Conservation (phyloP, 148 eudicot species). For the Agrostemma githago region DNA sequence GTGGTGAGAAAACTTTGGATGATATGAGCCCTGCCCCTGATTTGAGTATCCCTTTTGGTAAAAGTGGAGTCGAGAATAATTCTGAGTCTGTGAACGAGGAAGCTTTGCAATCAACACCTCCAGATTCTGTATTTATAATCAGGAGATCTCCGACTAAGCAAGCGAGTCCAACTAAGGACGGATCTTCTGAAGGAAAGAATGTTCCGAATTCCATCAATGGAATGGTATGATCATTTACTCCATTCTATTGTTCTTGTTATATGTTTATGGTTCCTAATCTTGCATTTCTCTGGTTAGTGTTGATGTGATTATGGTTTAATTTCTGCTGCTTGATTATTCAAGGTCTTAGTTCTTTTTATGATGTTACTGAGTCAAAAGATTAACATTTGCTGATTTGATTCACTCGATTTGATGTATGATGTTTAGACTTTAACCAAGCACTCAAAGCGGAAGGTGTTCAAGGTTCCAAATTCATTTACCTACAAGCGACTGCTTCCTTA, state of each 20-base stretch:
- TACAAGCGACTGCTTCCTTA: constrained; percentile 61
- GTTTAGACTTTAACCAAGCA: constrained; percentile 43
- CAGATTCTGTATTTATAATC: constrained; percentile 29
- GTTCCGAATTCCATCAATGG: constrained; percentile 16
- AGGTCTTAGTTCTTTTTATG: background rate
- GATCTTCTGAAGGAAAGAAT: constrained; percentile 11
- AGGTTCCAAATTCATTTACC: constrained; percentile 44
- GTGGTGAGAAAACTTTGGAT: constrained; percentile 2
- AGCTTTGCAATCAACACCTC: constrained; percentile 47
- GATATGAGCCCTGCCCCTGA: constrained; percentile 26
- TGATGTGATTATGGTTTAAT: background rate
- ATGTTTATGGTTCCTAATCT: background rate
- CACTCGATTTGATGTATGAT: background rate
- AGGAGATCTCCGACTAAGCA: constrained; percentile 18
- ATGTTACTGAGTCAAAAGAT: background rate
- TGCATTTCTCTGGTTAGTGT: background rate
- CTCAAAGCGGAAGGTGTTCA: constrained; percentile 42
- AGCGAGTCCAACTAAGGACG: constrained; percentile 18
- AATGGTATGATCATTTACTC: constrained; percentile 18
- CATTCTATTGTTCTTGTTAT: background rate
- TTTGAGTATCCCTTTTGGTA: background rate
- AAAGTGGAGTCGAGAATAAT: background rate
- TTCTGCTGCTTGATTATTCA: background rate
- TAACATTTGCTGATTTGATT: background rate
- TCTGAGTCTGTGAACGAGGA: constrained; percentile 25